Percentiles rank a stretch among this genome's conserved stretches.
Evolutionary conservation across 2,329 filamentous ascomycete genomes (phyloP).

Genomic region (Colletotrichum euphorbiae): DNA sequence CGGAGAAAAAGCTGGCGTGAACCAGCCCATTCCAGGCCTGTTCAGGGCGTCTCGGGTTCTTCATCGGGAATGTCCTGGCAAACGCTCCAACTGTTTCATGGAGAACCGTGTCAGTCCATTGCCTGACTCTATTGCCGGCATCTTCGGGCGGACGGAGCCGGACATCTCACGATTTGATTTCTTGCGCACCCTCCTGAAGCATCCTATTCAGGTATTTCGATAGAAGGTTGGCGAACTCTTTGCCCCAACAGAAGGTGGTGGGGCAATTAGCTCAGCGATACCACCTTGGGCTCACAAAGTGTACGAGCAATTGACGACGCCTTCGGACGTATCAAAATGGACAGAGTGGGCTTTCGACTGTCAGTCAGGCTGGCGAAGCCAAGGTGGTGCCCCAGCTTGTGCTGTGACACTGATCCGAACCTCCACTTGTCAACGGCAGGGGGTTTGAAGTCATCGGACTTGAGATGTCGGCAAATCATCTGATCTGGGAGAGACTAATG

Average conservation of each 20-base stretch:
- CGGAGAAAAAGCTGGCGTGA: conserved; percentile 4
- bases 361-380: neutral
- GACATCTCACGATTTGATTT: neutral
- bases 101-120: conserved; percentile 3
- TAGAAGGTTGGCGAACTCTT: neutral
- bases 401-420: conserved; percentile 1
- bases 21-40: neutral
- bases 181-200: neutral
- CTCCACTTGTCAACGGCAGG: neutral
- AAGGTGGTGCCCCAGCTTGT: neutral
- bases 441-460: conserved; percentile 12
- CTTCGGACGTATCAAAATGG: neutral
- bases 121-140: conserved; percentile 21
- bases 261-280: conserved; percentile 4
- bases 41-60: neutral
- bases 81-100: neutral
- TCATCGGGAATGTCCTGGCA: conserved; percentile 17
- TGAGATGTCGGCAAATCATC: conserved; percentile 10
- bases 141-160: conserved; percentile 25
- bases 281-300: neutral
- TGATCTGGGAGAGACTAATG: conserved; percentile 7
- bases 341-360: neutral
- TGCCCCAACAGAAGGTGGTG: neutral
- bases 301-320: neutral
- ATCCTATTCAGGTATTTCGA: neutral